Evolutionary conservation across 441 rosid species (phyloP).

Genomic region (Corymbia calophylla): DNA sequence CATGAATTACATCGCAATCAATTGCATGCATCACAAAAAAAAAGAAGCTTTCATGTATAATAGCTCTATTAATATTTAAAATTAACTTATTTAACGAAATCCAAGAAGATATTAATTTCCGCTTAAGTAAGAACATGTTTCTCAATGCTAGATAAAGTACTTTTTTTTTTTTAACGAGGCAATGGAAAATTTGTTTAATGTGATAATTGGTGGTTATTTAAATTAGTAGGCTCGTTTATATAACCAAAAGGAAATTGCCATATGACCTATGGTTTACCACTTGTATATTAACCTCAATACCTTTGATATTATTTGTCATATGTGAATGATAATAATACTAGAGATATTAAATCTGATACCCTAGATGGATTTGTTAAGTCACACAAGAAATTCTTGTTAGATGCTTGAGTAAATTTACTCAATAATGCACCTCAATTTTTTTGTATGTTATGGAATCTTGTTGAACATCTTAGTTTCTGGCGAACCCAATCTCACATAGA

Average conservation of each 20-base stretch:
- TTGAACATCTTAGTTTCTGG: accelerated
- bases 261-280: neutral
- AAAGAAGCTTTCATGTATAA: neutral
- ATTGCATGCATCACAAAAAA: neutral
- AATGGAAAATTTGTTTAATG: neutral
- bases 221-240: neutral
- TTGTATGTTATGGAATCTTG: neutral
- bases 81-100: neutral
- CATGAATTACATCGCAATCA: neutral
- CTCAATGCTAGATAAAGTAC: neutral
- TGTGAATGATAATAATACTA: neutral
- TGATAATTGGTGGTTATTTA: neutral
- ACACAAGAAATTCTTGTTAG: neutral
- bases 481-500: neutral
- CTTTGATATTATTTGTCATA: too few relatives aligned
- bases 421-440: accelerated
- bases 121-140: neutral
- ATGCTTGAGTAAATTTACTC: neutral
- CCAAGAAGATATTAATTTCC: neutral
- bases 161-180: neutral
- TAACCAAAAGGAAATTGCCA: neutral
- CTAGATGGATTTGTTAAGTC: neutral
- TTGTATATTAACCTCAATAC: neutral
- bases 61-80: neutral
- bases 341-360: neutral